Percentiles rank a stretch among this genome's conserved stretches.
phyloP scores from a whole-genome alignment of 2,329 filamentous ascomycete genomes.

The Hymenoscyphus repandus region DNA sequence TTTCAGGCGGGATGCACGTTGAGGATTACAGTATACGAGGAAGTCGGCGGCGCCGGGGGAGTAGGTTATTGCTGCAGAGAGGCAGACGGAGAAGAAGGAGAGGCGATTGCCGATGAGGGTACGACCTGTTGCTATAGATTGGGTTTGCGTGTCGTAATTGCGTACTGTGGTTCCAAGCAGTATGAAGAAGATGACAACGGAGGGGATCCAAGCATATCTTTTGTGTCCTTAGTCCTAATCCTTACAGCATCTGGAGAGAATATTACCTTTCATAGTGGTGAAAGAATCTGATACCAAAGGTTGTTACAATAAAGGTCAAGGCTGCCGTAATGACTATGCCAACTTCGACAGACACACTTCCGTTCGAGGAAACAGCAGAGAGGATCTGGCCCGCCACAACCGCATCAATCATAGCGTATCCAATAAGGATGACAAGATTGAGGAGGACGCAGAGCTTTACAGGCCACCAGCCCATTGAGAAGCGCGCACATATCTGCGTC shows the following conservation, averaged over 20 bases:
- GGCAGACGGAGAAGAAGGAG: slow-evolving; percentile 65
- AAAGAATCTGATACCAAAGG: slow-evolving; percentile 63
- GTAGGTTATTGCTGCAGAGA: slow-evolving; percentile 61
- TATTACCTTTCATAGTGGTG: slow-evolving; percentile 59
- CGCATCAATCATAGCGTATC: slow-evolving; percentile 58
- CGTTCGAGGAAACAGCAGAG: slow-evolving; percentile 54
- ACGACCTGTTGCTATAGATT: slow-evolving; percentile 44
- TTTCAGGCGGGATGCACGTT: slow-evolving; percentile 37
- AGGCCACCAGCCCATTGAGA: slow-evolving; percentile 61
- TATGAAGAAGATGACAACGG: slow-evolving; percentile 54
- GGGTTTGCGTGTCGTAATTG: slow-evolving; percentile 49
- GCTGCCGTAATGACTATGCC: slow-evolving; percentile 62
- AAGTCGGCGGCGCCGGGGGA: slow-evolving; percentile 59
- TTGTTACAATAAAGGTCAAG: slow-evolving; percentile 58
- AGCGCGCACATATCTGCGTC: slow-evolving; percentile 43
- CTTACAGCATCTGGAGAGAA: neutral
- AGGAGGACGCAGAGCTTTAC: slow-evolving; percentile 58
- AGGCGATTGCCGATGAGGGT: slow-evolving; percentile 53
- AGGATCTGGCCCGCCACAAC: slow-evolving; percentile 65
- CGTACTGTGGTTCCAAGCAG: slow-evolving; percentile 56
- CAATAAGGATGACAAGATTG: slow-evolving; percentile 57
- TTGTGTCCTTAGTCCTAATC: neutral
- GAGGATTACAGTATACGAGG: slow-evolving; percentile 58
- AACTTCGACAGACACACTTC: slow-evolving; percentile 56
- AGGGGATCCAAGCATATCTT: slow-evolving; percentile 59